Evolutionary conservation across 495 filamentous ascomycete genomes (phyloP).

Genomic region (Hyaloscypha variabilis): DNA sequence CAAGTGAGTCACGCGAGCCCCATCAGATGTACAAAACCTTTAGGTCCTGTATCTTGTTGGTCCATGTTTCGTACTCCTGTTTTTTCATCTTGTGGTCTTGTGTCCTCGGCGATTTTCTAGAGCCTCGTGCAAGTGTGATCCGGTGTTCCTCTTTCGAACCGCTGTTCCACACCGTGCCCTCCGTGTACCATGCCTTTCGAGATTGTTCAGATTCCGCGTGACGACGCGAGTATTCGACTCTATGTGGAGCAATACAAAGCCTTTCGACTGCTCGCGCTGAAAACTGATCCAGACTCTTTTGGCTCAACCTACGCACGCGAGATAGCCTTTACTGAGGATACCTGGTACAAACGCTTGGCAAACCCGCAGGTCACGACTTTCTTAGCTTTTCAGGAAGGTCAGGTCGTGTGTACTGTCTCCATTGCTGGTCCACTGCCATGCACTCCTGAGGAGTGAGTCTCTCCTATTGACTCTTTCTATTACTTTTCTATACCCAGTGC

Average conservation of each 20-base stretch:
- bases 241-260: constrained; percentile 36
- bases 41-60: not conserved
- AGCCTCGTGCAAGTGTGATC: not conserved
- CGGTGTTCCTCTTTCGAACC: not conserved
- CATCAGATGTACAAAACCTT: constrained; percentile 18
- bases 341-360: constrained; percentile 45
- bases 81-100: constrained; percentile 5
- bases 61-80: not conserved
- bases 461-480: constrained; percentile 25
- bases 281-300: constrained; percentile 44
- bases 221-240: constrained; percentile 31
- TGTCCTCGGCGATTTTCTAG: not conserved
- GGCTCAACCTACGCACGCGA: constrained; percentile 51
- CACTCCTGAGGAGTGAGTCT: constrained; percentile 29
- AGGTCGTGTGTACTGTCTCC: constrained; percentile 29
- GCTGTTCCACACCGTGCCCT: not conserved
- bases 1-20: constrained; percentile 19
- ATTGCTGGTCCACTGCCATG: constrained; percentile 26
- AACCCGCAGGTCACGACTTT: constrained; percentile 49
- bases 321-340: constrained; percentile 40
- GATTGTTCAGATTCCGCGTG: constrained; percentile 29
- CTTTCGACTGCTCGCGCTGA: constrained; percentile 38
- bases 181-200: constrained; percentile 21
- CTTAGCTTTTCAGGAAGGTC: constrained; percentile 36
- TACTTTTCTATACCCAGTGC: constrained; percentile 7